Conservation (phyloP, 306 rosid species). For the Gleditsia sinensis region DNA sequence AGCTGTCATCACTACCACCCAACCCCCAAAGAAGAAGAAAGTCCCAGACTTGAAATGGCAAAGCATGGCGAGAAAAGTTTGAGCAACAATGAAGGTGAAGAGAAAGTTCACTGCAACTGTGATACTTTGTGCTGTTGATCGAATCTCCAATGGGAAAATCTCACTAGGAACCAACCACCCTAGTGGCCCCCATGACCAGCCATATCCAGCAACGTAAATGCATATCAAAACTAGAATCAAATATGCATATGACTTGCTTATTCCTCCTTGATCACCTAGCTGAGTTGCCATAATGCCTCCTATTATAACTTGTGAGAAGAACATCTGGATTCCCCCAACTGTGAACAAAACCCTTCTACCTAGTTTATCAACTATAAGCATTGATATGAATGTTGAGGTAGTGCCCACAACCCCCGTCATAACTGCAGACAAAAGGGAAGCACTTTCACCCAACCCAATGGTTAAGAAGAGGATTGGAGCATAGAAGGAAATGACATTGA, state of each 20-base stretch:
- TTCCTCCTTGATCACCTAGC: slow-evolving; percentile 50
- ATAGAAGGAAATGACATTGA: slow-evolving; percentile 67
- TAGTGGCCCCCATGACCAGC: slow-evolving; percentile 75
- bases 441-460: slow-evolving; percentile 65
- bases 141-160: slow-evolving; percentile 51
- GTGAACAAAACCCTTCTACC: slow-evolving; percentile 62
- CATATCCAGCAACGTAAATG: slow-evolving; percentile 56
- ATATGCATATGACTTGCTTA: no score
- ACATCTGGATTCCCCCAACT: slow-evolving; percentile 65
- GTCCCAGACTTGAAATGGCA: no score
- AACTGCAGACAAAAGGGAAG: slow-evolving; percentile 53
- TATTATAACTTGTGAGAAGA: slow-evolving; percentile 47
- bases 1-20: no score
- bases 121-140: slow-evolving; percentile 56
- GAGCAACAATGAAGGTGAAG: no score
- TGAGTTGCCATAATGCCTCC: slow-evolving; percentile 53
- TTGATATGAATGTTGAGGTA: slow-evolving; percentile 54
- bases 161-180: slow-evolving; percentile 69
- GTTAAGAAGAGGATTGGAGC: slow-evolving; percentile 58
- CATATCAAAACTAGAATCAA: slow-evolving; percentile 9
- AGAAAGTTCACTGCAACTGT: slow-evolving; percentile 32
- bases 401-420: slow-evolving; percentile 51
- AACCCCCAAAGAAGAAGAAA: no score
- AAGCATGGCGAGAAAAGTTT: no score
- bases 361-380: slow-evolving; percentile 63